Evolutionary conservation across 208 protist genomes (phyloP).

Genomic region (Wallacemonas sp.): DNA sequence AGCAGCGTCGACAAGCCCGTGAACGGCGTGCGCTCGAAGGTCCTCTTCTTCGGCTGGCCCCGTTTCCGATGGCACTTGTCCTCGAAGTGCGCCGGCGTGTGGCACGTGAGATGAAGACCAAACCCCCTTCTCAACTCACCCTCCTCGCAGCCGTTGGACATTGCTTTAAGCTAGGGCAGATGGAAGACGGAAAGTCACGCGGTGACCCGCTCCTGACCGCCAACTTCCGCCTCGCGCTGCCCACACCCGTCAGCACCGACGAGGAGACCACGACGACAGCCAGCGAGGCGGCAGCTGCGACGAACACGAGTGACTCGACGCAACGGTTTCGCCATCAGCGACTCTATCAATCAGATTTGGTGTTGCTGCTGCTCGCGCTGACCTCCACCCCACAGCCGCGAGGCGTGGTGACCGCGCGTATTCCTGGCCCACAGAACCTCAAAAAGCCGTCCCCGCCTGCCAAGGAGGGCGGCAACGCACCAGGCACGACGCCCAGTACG

Average conservation of each 20-base stretch:
- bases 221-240: constrained; percentile 25
- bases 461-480: too few species aligned
- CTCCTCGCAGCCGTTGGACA: constrained; percentile 42
- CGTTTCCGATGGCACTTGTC: constrained; percentile 50
- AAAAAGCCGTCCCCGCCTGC: neutral
- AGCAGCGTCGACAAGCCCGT: neutral
- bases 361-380: constrained; percentile 69
- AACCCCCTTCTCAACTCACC: constrained; percentile 45
- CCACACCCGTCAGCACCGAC: neutral
- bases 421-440: neutral
- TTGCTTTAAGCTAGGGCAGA: constrained; percentile 23
- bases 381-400: constrained; percentile 36
- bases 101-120: constrained; percentile 25
- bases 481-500: neutral
- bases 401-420: neutral
- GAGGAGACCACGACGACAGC: neutral
- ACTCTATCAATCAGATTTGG: constrained; percentile 80
- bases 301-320: neutral
- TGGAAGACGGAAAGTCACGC: constrained; percentile 52
- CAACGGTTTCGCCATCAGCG: constrained; percentile 40
- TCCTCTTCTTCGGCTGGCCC: constrained; percentile 35
- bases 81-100: constrained; percentile 71
- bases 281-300: too few species aligned
- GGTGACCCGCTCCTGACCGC: constrained; percentile 64
- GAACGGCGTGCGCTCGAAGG: neutral